phyloP scores from a whole-genome alignment of 345 rosid genomes.

The Hibiscus mutabilis region DNA sequence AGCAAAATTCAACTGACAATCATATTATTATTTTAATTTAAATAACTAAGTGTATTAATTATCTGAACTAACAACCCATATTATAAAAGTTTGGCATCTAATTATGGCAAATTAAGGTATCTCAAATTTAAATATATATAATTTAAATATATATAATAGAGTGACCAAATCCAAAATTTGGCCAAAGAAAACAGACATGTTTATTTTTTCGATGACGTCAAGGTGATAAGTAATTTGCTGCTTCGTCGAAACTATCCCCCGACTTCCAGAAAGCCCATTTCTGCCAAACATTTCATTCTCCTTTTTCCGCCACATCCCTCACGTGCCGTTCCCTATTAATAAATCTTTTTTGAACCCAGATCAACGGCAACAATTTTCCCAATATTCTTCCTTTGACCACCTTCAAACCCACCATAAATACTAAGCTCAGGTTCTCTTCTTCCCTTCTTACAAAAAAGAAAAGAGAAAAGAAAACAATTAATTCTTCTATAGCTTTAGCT shows the following conservation, averaged over 20 bases:
- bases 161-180: background rate
- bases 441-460: conserved; percentile 17
- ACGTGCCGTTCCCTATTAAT: conserved; percentile 15
- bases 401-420: conserved; percentile 34
- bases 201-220: background rate
- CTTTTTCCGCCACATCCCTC: background rate
- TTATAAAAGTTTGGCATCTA: background rate
- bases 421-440: background rate
- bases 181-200: background rate
- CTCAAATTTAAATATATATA: too few species aligned
- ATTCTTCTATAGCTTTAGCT: background rate
- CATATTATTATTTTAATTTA: too few species aligned
- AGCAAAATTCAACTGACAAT: too few species aligned
- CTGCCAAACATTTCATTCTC: background rate
- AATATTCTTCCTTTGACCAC: conserved; percentile 31
- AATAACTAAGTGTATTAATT: too few species aligned
- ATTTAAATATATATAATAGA: background rate
- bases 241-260: background rate
- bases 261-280: background rate
- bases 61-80: too few species aligned
- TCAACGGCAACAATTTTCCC: conserved; percentile 26
- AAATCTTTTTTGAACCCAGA: background rate
- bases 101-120: too few species aligned
- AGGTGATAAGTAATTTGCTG: background rate
- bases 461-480: background rate